A percentile compares a stretch with the other conserved stretches of the same genome.
These are phyloP conservation scores for Cynara cardunculus DNA, from an alignment of 129 eudicot genomes.

Conservation along the genomic window DNA sequence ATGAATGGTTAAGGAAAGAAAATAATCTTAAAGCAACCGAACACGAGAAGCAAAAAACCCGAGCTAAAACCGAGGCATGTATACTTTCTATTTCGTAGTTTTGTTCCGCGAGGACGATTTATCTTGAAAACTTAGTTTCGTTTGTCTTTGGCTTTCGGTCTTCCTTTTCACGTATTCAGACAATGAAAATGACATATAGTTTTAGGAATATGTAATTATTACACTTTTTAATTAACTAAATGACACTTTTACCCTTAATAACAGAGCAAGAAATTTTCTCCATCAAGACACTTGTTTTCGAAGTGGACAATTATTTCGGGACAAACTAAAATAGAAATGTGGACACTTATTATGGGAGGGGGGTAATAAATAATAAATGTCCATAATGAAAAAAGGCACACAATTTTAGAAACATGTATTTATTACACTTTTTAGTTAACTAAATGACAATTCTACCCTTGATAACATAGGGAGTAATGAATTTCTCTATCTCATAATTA, in stretches of 20 bases:
- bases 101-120: background rate
- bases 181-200: too few species aligned
- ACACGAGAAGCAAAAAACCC: constrained; percentile 45
- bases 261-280: too few species aligned
- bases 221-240: background rate
- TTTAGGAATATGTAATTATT: too few species aligned
- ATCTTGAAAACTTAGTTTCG: background rate
- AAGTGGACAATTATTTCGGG: background rate
- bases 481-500: background rate
- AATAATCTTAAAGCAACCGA: constrained; percentile 38
- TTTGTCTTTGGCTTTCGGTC: background rate
- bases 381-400: background rate
- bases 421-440: background rate
- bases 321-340: background rate
- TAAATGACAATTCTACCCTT: background rate
- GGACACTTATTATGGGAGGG: background rate
- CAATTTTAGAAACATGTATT: background rate
- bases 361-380: background rate
- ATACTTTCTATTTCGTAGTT: background rate
- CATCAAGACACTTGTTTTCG: background rate
- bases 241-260: background rate
- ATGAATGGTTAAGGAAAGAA: constrained; percentile 62
- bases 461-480: background rate
- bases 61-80: constrained; percentile 48
- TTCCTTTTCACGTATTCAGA: too few species aligned